phyloP scores from a whole-genome alignment of 495 filamentous ascomycete genomes.

The Aspergillus bridgeri region DNA sequence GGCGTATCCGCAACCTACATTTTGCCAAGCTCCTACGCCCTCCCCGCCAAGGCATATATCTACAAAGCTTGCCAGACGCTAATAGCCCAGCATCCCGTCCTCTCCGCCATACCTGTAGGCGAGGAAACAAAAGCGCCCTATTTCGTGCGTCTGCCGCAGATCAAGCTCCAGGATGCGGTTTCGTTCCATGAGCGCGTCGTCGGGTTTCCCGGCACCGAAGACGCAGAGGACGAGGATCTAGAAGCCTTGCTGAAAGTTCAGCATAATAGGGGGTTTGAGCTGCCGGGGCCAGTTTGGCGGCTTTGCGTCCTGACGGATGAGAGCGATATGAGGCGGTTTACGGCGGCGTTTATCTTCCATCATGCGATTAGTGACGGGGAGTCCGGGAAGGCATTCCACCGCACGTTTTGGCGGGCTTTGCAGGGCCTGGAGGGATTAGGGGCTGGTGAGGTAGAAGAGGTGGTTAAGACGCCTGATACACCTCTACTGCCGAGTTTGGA shows the following conservation, averaged over 20 bases:
- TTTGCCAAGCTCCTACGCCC: constrained; percentile 23
- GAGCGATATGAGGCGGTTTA: constrained; percentile 23
- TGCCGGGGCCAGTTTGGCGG: constrained; percentile 37
- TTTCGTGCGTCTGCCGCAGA: constrained; percentile 42
- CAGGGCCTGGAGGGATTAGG: constrained; percentile 8
- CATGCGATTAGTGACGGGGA: constrained; percentile 34
- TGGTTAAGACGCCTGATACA: constrained; percentile 24
- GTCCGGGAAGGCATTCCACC: constrained; percentile 36
- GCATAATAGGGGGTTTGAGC: constrained; percentile 34
- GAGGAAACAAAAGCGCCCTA: constrained; percentile 40
- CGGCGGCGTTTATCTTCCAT: constrained; percentile 38
- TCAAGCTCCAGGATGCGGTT: constrained; percentile 37
- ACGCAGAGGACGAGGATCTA: constrained; percentile 24
- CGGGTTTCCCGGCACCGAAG: constrained; percentile 8
- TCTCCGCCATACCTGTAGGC: constrained; percentile 40
- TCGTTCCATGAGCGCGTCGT: constrained; percentile 26
- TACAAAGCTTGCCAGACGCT: constrained; percentile 35
- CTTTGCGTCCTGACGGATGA: constrained; percentile 28
- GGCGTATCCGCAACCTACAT: constrained; percentile 36
- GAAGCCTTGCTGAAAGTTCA: constrained; percentile 33
- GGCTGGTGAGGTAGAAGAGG: constrained; percentile 17
- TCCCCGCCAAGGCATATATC: constrained; percentile 32
- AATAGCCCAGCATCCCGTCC: constrained; percentile 39
- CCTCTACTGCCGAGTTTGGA: constrained; percentile 33
- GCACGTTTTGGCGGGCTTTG: constrained; percentile 28